Conservation (phyloP, 495 filamentous ascomycete genomes). For the Emericellopsis terricola region DNA sequence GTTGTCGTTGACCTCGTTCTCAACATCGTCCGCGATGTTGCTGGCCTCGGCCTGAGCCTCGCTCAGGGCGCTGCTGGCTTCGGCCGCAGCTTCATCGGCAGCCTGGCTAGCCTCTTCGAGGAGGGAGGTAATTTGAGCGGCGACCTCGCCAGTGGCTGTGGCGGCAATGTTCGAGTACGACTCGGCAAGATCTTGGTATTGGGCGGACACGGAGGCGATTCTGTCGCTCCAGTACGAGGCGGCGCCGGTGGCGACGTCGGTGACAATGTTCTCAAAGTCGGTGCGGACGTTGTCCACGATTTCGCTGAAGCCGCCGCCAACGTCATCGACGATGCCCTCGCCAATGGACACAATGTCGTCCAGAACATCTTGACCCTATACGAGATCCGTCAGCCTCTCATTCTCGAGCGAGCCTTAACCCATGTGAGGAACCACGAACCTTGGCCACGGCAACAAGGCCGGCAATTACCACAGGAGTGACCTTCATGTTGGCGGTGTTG, state of each 20-base stretch:
- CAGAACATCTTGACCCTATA: too few species aligned
- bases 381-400: too few species aligned
- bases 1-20: not conserved
- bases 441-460: conserved; percentile 2
- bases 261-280: not conserved
- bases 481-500: conserved; percentile 2
- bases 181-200: conserved; percentile 1
- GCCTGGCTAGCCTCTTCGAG: conserved; percentile 1
- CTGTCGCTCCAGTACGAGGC: conserved; percentile 1
- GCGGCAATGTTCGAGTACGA: conserved; percentile 1
- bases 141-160: conserved; percentile 1
- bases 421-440: conserved; percentile 1
- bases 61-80: too few species aligned
- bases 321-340: not conserved
- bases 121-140: conserved; percentile 1
- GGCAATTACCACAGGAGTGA: conserved; percentile 1
- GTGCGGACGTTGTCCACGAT: conserved; percentile 1
- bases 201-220: conserved; percentile 3
- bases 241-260: not conserved
- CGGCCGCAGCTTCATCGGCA: not conserved
- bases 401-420: too few species aligned
- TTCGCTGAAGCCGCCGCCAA: not conserved
- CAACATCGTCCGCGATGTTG: not conserved
- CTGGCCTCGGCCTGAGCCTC: too few species aligned
- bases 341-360: too few species aligned